These are phyloP conservation scores for Fallopia convolvulus DNA, from an alignment of 148 eudicot genomes.

Conservation along the genomic window DNA sequence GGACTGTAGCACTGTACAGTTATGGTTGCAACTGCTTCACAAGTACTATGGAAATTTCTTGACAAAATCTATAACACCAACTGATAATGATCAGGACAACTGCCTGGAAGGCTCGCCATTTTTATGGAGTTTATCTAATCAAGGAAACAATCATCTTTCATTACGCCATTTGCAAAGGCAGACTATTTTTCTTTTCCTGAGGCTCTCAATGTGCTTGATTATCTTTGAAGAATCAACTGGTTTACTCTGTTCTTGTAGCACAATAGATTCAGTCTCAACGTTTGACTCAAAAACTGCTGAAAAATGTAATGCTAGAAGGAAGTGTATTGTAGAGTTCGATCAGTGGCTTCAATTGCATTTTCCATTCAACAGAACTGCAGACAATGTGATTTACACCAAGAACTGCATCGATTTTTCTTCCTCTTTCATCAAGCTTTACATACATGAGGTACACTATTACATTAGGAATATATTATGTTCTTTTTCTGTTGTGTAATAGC, in stretches of 20 bases:
- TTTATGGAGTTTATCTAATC: conserved; percentile 23
- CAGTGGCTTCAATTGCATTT: conserved; percentile 58
- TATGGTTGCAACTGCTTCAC: conserved; percentile 57
- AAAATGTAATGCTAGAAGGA: conserved; percentile 25
- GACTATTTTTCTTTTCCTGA: conserved; percentile 58
- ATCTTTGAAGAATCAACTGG: conserved; percentile 22
- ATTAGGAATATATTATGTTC: neutral
- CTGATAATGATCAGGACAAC: conserved; percentile 27
- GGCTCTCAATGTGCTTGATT: conserved; percentile 52
- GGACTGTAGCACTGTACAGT: conserved; percentile 25
- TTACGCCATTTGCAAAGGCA: conserved; percentile 62
- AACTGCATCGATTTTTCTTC: conserved; percentile 47
- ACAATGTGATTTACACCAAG: conserved; percentile 24
- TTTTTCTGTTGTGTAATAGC: neutral
- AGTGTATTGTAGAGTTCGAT: conserved; percentile 47
- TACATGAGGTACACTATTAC: conserved; percentile 54
- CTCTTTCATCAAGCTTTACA: conserved; percentile 60
- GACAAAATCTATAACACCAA: conserved; percentile 32
- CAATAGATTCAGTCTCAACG: conserved; percentile 16
- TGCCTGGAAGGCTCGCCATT: conserved; percentile 72
- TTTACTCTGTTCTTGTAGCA: conserved; percentile 26
- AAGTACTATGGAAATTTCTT: conserved; percentile 56
- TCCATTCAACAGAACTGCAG: conserved; percentile 24
- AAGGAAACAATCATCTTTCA: conserved; percentile 19
- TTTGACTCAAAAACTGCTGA: conserved; percentile 19